Evolutionary conservation across 495 filamentous ascomycete species (phyloP).

Genomic region (Sordaria brevicollis): DNA sequence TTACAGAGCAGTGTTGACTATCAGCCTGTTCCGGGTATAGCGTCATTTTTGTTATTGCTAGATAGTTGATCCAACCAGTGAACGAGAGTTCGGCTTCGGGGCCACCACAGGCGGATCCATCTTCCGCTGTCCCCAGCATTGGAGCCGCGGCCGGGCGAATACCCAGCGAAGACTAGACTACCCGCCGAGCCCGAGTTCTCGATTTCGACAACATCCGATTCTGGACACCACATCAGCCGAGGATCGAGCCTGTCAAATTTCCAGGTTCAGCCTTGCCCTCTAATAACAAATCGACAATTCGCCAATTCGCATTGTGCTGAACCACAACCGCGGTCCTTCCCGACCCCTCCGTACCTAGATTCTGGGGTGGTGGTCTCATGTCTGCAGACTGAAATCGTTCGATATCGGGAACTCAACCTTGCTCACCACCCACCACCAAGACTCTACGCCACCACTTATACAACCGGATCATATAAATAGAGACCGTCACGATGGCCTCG

Average conservation of each 20-base stretch:
- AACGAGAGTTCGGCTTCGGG: background rate
- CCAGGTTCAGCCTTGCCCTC: background rate
- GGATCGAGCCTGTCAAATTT: background rate
- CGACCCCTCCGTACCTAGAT: constrained; percentile 1
- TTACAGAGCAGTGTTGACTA: background rate
- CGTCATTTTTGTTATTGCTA: background rate
- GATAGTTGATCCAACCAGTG: background rate
- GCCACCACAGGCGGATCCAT: background rate
- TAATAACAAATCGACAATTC: background rate
- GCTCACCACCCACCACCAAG: constrained; percentile 1
- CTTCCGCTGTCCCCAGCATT: background rate
- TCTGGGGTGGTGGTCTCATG: constrained; percentile 22
- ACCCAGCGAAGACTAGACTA: background rate
- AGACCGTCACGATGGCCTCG: constrained; percentile 13
- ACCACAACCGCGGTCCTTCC: background rate
- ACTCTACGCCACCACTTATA: background rate
- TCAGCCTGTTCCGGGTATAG: background rate
- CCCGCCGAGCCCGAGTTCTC: background rate
- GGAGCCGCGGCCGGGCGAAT: background rate
- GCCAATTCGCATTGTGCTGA: background rate
- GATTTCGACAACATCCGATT: constrained; percentile 18
- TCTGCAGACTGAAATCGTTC: constrained; percentile 12
- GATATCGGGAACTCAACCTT: constrained; percentile 3
- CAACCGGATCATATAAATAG: background rate
- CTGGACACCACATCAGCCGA: constrained; percentile 15